Conservation (phyloP, 371 early-diverging fungal genomes). For the Nosema muscidifuracis region DNA sequence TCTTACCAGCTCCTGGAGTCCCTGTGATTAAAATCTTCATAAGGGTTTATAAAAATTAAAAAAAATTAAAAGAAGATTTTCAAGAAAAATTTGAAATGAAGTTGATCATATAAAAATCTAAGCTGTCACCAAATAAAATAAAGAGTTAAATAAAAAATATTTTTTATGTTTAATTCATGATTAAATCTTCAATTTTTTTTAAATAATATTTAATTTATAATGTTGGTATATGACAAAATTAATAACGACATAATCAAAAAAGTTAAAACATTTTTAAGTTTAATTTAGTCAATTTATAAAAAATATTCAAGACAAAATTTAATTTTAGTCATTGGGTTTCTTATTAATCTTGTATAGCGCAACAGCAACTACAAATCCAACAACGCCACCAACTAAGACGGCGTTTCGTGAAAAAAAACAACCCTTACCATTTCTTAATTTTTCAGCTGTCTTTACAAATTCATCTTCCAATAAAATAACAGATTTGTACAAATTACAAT, state of each 20-base stretch:
- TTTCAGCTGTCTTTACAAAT: constrained; percentile 31
- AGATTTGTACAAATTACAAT: constrained; percentile 24
- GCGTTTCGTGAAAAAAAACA: constrained; percentile 4
- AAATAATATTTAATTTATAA: too few species aligned
- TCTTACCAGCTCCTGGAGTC: constrained; percentile 93
- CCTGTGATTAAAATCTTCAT: constrained; percentile 85
- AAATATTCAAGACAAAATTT: too few species aligned
- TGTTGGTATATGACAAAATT: too few species aligned
- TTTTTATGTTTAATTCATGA: too few species aligned
- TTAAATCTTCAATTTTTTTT: too few species aligned
- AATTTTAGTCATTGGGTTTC: constrained; percentile 3
- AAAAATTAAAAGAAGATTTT: background rate
- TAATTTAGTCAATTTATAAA: too few species aligned
- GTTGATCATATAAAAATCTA: background rate
- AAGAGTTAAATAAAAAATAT: background rate
- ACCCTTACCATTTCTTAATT: background rate
- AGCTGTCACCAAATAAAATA: background rate
- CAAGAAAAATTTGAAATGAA: background rate
- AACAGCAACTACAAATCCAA: constrained; percentile 35
- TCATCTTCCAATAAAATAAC: constrained; percentile 39
- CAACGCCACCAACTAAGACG: constrained; percentile 23
- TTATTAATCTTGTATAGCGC: constrained; percentile 24
- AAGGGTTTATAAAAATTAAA: background rate
- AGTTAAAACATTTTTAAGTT: too few species aligned
- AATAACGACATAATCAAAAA: too few species aligned